Evolutionary conservation across 192 early-diverging fungal species (phyloP).

Genomic region (Phlyctochytrium bullatum): DNA sequence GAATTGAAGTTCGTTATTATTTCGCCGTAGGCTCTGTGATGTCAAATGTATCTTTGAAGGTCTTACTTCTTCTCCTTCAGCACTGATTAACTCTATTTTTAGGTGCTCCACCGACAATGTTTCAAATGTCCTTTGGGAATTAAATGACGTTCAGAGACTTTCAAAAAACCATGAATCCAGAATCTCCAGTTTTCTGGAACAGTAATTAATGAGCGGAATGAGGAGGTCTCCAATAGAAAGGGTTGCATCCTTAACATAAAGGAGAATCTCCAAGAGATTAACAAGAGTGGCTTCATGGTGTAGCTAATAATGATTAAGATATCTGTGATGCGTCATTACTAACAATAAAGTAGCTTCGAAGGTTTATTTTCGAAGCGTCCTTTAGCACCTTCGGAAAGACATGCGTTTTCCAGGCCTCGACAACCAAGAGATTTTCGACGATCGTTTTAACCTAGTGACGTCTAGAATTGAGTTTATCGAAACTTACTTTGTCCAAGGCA

Average conservation of each 20-base stretch:
- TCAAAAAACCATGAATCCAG: slow-evolving; percentile 39
- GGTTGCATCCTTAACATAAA: slow-evolving; percentile 34
- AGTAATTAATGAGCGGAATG: slow-evolving; percentile 46
- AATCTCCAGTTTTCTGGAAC: slow-evolving; percentile 31
- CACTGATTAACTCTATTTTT: too few species aligned
- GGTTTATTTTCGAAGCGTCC: slow-evolving; percentile 20
- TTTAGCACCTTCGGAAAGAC: slow-evolving; percentile 37
- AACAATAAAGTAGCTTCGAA: slow-evolving; percentile 47
- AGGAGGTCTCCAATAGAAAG: slow-evolving; percentile 31
- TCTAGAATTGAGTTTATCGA: neutral
- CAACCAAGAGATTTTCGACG: slow-evolving; percentile 41
- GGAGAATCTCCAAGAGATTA: slow-evolving; percentile 50
- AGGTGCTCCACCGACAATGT: too few species aligned
- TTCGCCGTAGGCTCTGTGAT: slow-evolving; percentile 9
- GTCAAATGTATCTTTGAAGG: neutral
- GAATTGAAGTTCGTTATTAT: slow-evolving; percentile 36
- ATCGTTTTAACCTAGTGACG: slow-evolving; percentile 12
- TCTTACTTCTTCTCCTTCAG: too few species aligned
- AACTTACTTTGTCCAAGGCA: slow-evolving; percentile 37
- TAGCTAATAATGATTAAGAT: slow-evolving; percentile 25
- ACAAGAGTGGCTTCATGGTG: slow-evolving; percentile 53
- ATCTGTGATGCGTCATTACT: neutral
- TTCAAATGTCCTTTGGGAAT: too few species aligned
- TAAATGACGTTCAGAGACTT: too few species aligned
- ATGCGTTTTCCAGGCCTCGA: slow-evolving; percentile 43